phyloP scores from a whole-genome alignment of 2,329 filamentous ascomycete species.

The Thelonectria olida region DNA sequence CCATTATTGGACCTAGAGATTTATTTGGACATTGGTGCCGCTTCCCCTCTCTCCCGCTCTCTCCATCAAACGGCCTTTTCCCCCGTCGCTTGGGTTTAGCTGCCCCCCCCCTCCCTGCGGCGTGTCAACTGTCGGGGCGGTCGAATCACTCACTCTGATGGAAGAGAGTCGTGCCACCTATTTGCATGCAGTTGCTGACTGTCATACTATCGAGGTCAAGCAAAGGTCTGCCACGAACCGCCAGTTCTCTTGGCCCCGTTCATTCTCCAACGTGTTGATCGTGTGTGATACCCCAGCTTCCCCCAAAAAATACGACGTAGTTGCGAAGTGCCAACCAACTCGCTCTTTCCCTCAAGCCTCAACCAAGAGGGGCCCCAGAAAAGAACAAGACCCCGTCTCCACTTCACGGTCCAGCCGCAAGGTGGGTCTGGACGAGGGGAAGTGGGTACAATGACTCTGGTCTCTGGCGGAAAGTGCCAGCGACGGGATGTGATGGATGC shows the following conservation, averaged over 20 bases:
- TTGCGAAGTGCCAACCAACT: too few species aligned
- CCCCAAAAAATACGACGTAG: neutral
- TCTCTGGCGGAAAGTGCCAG: neutral
- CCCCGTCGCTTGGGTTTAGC: neutral
- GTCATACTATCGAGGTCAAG: neutral
- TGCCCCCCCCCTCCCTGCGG: neutral
- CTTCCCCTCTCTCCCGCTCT: neutral
- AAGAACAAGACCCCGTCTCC: slow-evolving; percentile 10
- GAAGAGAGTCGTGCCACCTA: neutral
- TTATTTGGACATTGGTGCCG: neutral
- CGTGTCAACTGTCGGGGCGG: too few species aligned
- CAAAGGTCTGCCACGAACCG: too few species aligned
- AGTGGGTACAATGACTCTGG: slow-evolving; percentile 22
- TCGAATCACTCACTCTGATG: neutral
- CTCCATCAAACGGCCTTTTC: slow-evolving; percentile 2
- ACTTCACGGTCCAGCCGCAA: slow-evolving; percentile 30
- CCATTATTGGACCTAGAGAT: neutral
- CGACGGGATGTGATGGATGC: too few species aligned
- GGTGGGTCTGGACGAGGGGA: slow-evolving; percentile 38
- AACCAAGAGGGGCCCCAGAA: slow-evolving; percentile 2
- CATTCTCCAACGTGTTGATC: neutral
- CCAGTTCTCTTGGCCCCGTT: too few species aligned
- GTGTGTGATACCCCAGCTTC: too few species aligned
- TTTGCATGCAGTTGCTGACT: neutral
- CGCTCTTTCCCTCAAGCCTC: neutral